Conservation (phyloP, 2,329 filamentous ascomycete genomes). For the Botrytis galanthina region DNA sequence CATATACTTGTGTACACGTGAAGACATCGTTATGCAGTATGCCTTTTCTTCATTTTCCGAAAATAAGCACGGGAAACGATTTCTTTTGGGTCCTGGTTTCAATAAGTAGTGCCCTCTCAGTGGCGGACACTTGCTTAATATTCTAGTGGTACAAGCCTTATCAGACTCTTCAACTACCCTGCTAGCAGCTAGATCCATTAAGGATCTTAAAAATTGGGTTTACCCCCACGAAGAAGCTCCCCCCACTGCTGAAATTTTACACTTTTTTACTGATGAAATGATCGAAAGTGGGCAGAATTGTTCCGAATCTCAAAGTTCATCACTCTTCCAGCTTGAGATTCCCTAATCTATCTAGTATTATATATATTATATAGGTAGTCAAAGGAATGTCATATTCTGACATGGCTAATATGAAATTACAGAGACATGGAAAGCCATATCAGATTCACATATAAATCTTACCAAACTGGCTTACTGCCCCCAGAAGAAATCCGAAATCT, state of each 20-base stretch:
- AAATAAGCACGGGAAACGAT: background rate
- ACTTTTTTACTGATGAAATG: background rate
- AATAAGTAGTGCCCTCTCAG: slow-evolving; percentile 13
- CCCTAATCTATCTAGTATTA: background rate
- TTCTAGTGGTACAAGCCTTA: background rate
- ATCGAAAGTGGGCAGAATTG: background rate
- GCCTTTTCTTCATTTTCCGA: background rate
- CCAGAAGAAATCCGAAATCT: slow-evolving; percentile 5
- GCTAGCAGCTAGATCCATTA: slow-evolving; percentile 7
- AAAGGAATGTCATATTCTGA: background rate
- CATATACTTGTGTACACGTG: slow-evolving; percentile 2
- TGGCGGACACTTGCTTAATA: slow-evolving; percentile 13
- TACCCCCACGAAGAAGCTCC: slow-evolving; percentile 8
- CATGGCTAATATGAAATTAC: background rate
- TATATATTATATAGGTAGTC: background rate
- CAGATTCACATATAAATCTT: background rate
- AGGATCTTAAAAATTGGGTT: background rate
- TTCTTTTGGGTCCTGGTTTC: slow-evolving; percentile 9
- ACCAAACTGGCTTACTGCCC: background rate
- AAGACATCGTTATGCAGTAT: background rate
- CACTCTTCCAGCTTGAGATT: background rate
- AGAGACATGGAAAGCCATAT: background rate
- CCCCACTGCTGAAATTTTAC: slow-evolving; percentile 7
- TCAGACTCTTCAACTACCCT: slow-evolving; percentile 1
- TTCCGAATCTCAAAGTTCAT: background rate